These are phyloP conservation scores for Russula virescens DNA, from an alignment of 768 basidiomycete genomes.

Conservation along the genomic window DNA sequence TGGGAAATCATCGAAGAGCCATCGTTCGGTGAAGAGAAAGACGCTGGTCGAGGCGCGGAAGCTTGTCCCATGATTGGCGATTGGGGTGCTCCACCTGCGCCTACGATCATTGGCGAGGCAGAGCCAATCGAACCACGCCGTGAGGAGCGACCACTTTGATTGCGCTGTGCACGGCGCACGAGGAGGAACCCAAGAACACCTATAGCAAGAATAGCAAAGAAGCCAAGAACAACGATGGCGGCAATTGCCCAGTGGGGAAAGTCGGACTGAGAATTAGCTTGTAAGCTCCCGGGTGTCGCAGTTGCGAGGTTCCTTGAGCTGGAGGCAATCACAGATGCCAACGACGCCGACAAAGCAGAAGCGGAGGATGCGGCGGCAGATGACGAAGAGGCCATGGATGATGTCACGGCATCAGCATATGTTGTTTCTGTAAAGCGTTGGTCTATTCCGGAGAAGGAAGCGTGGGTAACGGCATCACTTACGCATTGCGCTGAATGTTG, in stretches of 20 bases:
- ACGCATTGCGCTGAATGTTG: constrained; percentile 79
- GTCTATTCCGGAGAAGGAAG: constrained; percentile 20
- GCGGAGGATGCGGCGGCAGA: constrained; percentile 36
- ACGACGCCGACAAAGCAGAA: constrained; percentile 14
- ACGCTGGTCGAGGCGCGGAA: constrained; percentile 31
- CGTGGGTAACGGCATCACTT: constrained; percentile 35
- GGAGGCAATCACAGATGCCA: constrained; percentile 27
- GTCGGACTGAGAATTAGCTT: constrained; percentile 35
- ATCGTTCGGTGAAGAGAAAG: constrained; percentile 40
- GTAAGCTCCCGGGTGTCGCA: constrained; percentile 36
- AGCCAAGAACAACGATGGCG: constrained; percentile 79
- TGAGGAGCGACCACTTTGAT: constrained; percentile 37
- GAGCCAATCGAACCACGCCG: constrained; percentile 75
- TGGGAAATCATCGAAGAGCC: constrained; percentile 69
- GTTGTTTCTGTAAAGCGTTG: constrained; percentile 55
- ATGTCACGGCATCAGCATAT: constrained; percentile 56
- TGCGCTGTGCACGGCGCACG: constrained; percentile 58
- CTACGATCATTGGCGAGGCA: constrained; percentile 77
- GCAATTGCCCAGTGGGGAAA: constrained; percentile 93
- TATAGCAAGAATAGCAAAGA: constrained; percentile 70
- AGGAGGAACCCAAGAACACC: constrained; percentile 68
- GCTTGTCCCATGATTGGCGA: constrained; percentile 43
- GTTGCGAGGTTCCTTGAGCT: constrained; percentile 12
- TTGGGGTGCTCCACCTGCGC: constrained; percentile 42
- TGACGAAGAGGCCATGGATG: constrained; percentile 45